Evolutionary conservation across 2,329 filamentous ascomycete species (phyloP), one percentile per base, ranked within the genome.

Genomic region (Aspergillus versicolor): DNA sequence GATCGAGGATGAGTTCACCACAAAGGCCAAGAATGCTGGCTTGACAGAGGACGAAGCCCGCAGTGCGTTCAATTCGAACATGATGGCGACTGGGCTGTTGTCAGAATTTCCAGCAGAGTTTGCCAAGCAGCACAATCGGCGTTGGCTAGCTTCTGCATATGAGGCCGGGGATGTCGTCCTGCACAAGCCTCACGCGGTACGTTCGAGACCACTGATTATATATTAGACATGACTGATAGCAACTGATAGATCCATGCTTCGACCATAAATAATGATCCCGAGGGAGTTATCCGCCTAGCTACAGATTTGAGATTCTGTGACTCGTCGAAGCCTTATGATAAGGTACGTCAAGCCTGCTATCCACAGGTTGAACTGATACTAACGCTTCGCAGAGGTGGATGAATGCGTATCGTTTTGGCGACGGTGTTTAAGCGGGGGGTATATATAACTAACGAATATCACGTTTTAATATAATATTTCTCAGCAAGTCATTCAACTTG

Each of bases 291-390:
- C 47, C 76, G 82, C 1, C 74, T 85, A 0, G 83, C 80, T 0
- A 84, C 83, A 2, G 82, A 85, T 64, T 62, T 85, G 50, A 75
- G 83, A 2, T 85, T 84, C 63, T 82, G 83, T 7, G 75, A 84
- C 60, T 74, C 76, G 4, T 79, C 77, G 6, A 77, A 76, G 55
- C 77, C 77, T 1, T 84, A 79, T 73, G 82, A 84, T 60, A 78
- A 71, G 65, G 70, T 72, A 38, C 17, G 59, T 52, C 30, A 30
- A 6, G 37, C 24, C 34, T 9, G 13, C n/a, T 38, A 15, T 24
- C 9, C 9, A 5, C 5, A 22, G 11, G n/a, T 41, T 5, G 9
- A 11, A 30, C 30, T 24, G 5, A 22, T 12, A 52, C 54, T 57
- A 15, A 61, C 38, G 0, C 2, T 34, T 15, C 45, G 21, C 49